A percentile compares a stretch with the other conserved stretches of the same genome.
Evolutionary conservation across 345 rosid species (phyloP).

Genomic region (Laguncularia racemosa): DNA sequence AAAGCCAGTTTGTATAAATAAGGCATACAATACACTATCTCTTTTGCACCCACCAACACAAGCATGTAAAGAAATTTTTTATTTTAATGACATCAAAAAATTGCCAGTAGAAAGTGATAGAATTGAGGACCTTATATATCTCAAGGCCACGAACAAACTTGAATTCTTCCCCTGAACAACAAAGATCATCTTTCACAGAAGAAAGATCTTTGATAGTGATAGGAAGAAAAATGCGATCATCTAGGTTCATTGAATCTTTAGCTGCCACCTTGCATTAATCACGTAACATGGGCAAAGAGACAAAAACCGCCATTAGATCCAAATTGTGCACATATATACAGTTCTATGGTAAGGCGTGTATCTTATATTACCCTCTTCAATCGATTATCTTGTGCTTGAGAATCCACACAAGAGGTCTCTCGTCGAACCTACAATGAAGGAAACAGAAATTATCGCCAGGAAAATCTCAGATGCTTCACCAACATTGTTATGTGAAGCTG

Average conservation of each 20-base stretch:
- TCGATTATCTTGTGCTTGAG: conserved; percentile 24
- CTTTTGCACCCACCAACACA: too few relatives aligned
- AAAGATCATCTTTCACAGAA: conserved; percentile 29
- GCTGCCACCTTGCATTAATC: conserved; percentile 59
- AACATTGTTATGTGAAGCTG: too few relatives aligned
- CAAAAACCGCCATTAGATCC: too few relatives aligned
- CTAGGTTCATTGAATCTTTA: conserved; percentile 57
- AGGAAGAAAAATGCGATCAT: conserved; percentile 79
- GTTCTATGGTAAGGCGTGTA: not conserved
- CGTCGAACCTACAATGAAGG: conserved; percentile 54
- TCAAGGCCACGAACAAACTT: conserved; percentile 54
- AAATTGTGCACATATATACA: not conserved
- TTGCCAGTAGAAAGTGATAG: not conserved
- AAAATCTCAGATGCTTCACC: too few relatives aligned
- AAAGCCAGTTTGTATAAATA: not conserved
- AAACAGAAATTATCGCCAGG: too few relatives aligned
- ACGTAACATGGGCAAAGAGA: too few relatives aligned
- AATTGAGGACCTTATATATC: conserved; percentile 60
- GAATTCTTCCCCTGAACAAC: conserved; percentile 51
- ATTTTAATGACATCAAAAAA: too few relatives aligned
- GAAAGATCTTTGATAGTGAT: conserved; percentile 33
- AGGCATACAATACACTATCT: too few relatives aligned
- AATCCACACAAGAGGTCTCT: conserved; percentile 23
- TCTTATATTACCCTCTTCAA: conserved; percentile 51
- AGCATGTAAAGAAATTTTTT: too few relatives aligned